Base-by-base conservation (phyloP, 352 stramenopile species). In the Phytopythium kandeliae region DNA sequence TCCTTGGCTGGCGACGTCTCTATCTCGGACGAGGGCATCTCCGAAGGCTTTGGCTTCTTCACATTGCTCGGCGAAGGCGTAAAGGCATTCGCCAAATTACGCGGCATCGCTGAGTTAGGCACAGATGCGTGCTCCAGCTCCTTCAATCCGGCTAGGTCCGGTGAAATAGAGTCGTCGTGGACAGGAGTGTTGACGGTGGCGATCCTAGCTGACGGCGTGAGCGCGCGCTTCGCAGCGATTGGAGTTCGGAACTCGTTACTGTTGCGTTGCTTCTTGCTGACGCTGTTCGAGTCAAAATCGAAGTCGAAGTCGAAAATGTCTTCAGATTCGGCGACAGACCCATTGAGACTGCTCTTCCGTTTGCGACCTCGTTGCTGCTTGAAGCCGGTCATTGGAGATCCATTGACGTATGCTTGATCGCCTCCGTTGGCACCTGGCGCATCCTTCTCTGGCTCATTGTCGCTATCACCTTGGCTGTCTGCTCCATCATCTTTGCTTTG, bases 41-140 rank as follows among this genome's bases (percentile, higher is more conserved):
- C 30, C 1, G 12, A n/a, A 2, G 13, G n/a, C 44, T 68, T 68
- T 22, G 1, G 11, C 38, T 64, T 66, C 52, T 77, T 77, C 6
- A 45, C 24, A 16, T 58, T 50, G 9, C 48, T 37, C 12, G 79
- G 74, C 26, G 79, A 88, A n/a, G 79, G 79, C n/a, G 79, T 90
- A 52, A 90, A 85, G 44, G 62, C 69, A 44, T 82, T 72, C 0
- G 61, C 63, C 16, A 85, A 57, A 24, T 74, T 85, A 21, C 74
- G 68, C 30, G 73, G 52, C 28, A 66, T 12, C 49, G 65, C 34
- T n/a, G 47, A 53, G 9, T 3, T 40, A 0, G 31, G 31, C 1
- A 12, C 47, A 25, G 44, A 10, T 10, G 59, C 58, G 21, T 64
- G 50, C 12, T 54, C 61, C 17, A 22, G 8, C 6, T 68, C 62